Conservation (phyloP, 768 basidiomycete genomes). For the Pisolithus microcarpus region DNA sequence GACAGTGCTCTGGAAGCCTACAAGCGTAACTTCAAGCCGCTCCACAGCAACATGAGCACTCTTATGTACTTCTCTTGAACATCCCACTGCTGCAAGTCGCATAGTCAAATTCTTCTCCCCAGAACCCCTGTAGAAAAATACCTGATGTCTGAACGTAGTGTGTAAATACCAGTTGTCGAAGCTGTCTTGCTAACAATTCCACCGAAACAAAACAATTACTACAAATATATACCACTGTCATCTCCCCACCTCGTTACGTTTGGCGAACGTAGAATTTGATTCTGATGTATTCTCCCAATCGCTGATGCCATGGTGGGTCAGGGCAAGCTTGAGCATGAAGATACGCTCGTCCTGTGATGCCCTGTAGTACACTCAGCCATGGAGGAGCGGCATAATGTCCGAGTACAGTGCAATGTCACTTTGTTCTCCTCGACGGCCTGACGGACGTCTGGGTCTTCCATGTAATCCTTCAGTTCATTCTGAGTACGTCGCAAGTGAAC, state of each 20-base stretch:
- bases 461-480: constrained; percentile 40
- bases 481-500: constrained; percentile 59
- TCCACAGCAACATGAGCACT: constrained; percentile 42
- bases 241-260: constrained; percentile 7
- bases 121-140: too few relatives aligned
- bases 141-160: background rate
- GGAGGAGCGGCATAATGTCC: constrained; percentile 25
- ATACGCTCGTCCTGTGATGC: constrained; percentile 76
- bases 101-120: background rate
- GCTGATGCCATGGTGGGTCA: constrained; percentile 56
- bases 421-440: constrained; percentile 68
- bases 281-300: background rate
- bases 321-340: constrained; percentile 56
- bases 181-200: too few relatives aligned
- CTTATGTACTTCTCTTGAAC: constrained; percentile 55
- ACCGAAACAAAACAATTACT: constrained; percentile 1
- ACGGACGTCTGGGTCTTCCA: constrained; percentile 51
- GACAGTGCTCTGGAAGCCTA: constrained; percentile 41
- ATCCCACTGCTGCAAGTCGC: background rate
- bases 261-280: background rate
- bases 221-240: constrained; percentile 22
- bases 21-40: constrained; percentile 47
- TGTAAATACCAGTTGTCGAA: background rate
- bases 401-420: constrained; percentile 48
- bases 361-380: constrained; percentile 32